Conservation (phyloP, 495 filamentous ascomycete species). For the Penicillium canariense region DNA sequence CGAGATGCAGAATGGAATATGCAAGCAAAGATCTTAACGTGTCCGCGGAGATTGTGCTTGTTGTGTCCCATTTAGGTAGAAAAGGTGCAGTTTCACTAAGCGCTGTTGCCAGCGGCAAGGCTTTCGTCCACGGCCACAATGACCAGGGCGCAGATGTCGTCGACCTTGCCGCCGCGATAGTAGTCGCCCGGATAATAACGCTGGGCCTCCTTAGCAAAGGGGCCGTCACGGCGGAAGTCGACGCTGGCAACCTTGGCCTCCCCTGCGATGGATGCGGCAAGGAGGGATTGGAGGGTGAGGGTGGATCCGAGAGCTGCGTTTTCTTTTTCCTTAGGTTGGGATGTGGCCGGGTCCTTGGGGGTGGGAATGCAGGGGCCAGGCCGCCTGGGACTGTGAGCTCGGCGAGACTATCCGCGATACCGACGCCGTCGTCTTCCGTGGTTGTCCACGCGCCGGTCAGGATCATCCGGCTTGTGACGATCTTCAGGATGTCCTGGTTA, state of each 20-base stretch:
- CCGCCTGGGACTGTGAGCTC: conserved; percentile 50
- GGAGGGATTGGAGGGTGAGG: conserved; percentile 63
- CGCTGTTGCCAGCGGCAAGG: neutral
- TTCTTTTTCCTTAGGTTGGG: conserved; percentile 1
- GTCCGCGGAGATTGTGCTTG: neutral
- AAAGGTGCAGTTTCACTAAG: neutral
- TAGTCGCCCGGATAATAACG: conserved; percentile 78
- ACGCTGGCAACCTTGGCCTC: conserved; percentile 83
- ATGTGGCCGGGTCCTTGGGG: conserved; percentile 14
- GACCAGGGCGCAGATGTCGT: conserved; percentile 83
- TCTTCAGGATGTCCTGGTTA: conserved; percentile 77
- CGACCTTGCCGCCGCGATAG: conserved; percentile 84
- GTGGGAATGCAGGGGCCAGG: conserved; percentile 24
- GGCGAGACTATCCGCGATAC: conserved; percentile 53
- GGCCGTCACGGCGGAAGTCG: conserved; percentile 76
- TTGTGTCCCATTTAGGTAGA: neutral
- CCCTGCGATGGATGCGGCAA: conserved; percentile 72
- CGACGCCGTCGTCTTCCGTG: conserved; percentile 50
- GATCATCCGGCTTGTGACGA: conserved; percentile 74
- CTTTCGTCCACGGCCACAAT: conserved; percentile 60
- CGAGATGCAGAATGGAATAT: conserved; percentile 15
- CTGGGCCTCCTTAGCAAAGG: conserved; percentile 92
- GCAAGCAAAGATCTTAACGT: neutral
- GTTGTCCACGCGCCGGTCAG: conserved; percentile 69
- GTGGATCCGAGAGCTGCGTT: conserved; percentile 3